Evolutionary conservation across 2,329 filamentous ascomycete species (phyloP), one percentile per base, ranked within the genome.

Genomic region (Achaetomium macrosporum): DNA sequence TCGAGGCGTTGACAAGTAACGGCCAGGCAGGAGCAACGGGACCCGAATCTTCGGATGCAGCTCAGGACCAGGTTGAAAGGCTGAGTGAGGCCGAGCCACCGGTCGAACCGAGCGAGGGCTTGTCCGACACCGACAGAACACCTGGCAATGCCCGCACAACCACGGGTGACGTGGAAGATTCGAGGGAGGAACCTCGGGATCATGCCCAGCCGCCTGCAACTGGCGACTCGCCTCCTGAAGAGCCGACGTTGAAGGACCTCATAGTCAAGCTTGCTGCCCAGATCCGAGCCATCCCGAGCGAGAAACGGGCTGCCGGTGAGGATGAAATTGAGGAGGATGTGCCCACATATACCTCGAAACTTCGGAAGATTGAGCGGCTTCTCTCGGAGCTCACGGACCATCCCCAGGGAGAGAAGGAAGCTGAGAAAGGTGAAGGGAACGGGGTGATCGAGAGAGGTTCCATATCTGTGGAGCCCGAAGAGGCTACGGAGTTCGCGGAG

Each of bases 311-410:
- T 8, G 13, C 29, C 37, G 53, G 17, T 5, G n/a, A 51, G 47
- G 58, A 19, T 5, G 45, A 44, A 33, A 45, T 33, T 56, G 60
- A 61, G 25, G 62, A 67, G 9, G 61, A 61, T 15, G 54, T 57
- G 6, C 48, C 48, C 9, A 54, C 57, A 25, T 65, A 71, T 52
- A 63, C 64, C 25, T 66, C 68, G 8, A 75, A 75, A 54, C 65
- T 81, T 17, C 69, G 71, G 53, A 70, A 70, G 10, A 79, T 82
- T 57, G 76, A 79, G 59, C 69, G 68, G 42, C 75, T 81, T 49
- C 69, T 82, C 35, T 73, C 73, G 3, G 69, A 76, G 51, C 66
- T 82, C 43, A 73, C 76, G 11, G 66, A 69, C 50, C 65, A 70
- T 55, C 63, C 72, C 1, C 29, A 25, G 40, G 16, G 54, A 16